Base-by-base conservation (phyloP, 768 basidiomycete species). In the Leucosporidium creatinivorum region DNA sequence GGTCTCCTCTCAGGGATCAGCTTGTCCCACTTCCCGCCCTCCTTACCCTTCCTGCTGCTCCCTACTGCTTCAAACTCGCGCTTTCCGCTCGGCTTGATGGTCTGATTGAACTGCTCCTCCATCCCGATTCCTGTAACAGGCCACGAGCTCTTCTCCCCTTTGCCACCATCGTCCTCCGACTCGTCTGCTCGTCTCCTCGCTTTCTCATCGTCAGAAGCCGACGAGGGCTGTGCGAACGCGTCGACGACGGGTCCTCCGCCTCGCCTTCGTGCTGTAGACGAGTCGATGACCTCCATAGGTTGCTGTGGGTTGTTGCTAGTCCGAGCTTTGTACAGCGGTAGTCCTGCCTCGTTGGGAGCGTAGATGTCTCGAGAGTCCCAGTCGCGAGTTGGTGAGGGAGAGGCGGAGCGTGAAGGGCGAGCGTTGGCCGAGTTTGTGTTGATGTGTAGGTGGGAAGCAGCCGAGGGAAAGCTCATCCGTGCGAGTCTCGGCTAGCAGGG, bases 91-190 rank as follows among this genome's bases (percentile, higher is more conserved):
- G 58, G 58, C 21, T n/a, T 18, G 56, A 57, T 31, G 30, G 69
- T 65, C 23, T 66, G 66, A 1, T 66, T 63, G 25, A 68, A 63
- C 28, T 61, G 49, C n/a, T 61, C 63, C 61, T 71, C 70, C 70
- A 71, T 71, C 25, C 70, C 70, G 28, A 71, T 71, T 36, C 70
- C 70, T 10, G 62, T 65, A n/a, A 44, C 17, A 10, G 66, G 70
- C 66, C 66, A 68, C 28, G 23, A 23, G 12, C n/a, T 39, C 44
- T 51, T 33, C 7, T 48, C 31, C 10, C 48, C 25, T 58, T 36
- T 60, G 1, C 33, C 44, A 10, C 36, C 48, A 12, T 58, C 33
- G 50, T 58, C 51, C 25, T 49, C 21, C 19, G 50, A 49, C 15
- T 47, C n/a, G 3, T 44, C 33, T 6, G 6, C 57, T 33, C 21